phyloP scores from a whole-genome alignment of 2,329 filamentous ascomycete species.

The Fusarium avenaceum region DNA sequence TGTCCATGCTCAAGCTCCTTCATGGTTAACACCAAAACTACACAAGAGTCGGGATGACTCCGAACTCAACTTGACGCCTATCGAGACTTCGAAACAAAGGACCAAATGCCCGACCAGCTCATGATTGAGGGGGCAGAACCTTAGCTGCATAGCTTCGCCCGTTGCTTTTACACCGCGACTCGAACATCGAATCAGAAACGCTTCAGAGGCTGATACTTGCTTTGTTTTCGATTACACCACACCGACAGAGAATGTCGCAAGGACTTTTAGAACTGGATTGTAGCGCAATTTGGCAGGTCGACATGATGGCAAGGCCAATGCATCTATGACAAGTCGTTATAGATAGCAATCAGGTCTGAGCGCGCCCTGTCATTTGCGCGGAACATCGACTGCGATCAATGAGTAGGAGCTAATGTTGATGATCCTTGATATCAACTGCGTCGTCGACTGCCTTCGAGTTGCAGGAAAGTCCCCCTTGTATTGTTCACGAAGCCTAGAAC shows the following conservation, averaged over 20 bases:
- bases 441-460: background rate
- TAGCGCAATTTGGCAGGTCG: background rate
- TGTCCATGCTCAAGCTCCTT: background rate
- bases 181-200: slow-evolving; percentile 18
- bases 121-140: background rate
- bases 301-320: slow-evolving; percentile 8
- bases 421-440: background rate
- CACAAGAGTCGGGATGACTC: slow-evolving; percentile 6
- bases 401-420: background rate
- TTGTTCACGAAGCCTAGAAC: slow-evolving; percentile 12
- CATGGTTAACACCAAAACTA: slow-evolving; percentile 1
- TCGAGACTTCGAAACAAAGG: background rate
- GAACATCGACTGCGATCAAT: background rate
- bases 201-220: slow-evolving; percentile 24
- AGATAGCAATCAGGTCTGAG: background rate
- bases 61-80: slow-evolving; percentile 20
- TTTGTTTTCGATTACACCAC: slow-evolving; percentile 44
- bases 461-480: background rate
- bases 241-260: slow-evolving; percentile 47
- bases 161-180: slow-evolving; percentile 6
- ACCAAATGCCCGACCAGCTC: background rate
- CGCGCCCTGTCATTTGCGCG: slow-evolving; percentile 10
- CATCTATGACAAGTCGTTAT: background rate
- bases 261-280: slow-evolving; percentile 9
- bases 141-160: slow-evolving; percentile 25